Evolutionary conservation across 2,329 filamentous ascomycete genomes (phyloP), one percentile per base, ranked within the genome.

Genomic region (Phyllosticta citribraziliensis): DNA sequence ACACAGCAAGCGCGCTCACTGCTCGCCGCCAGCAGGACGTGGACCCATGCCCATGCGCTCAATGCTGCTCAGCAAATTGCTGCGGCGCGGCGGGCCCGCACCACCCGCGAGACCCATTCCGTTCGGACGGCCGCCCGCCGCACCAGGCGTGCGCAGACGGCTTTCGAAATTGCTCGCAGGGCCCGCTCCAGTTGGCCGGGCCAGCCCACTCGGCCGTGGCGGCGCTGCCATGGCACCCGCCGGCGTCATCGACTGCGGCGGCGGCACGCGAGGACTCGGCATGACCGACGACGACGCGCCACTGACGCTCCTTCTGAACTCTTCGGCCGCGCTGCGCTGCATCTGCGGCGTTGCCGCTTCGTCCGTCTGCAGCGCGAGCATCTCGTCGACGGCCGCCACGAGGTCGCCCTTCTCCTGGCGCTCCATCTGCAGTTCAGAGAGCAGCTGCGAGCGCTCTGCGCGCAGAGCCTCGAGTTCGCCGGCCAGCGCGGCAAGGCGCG

Each of bases 331-430:
- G 14, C 50, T 51, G n/a, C 35, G 30, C 50, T 56, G 52, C 25
- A 53, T 52, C 19, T 14, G 50, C 6, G 52, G 57, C 63, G 65
- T 27, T 64, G 63, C 59, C 84, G 78, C 66, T 4, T 62, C 55
- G 8, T 78, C 74, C 24, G 75, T 72, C 63, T 81, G 80, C 75
- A 93, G 85, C 57, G 80, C 79, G 75, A 94, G 87, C 85, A 94
- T 88, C 76, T 94, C 89, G 72, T 94, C 89, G 0, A 90, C 89
- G 5, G 91, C 82, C 61, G 85, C 83, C 40, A 94, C 89, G 50
- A 94, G 79, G 75, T 93, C 89, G 58, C 88, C 88, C 79, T 94
- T 93, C 75, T 94, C 89, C 20, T 91, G 82, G 6, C 89, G 82
- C 75, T 94, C 89, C 63, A 82, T 79, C 71, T 91, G 86, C 8